Percentiles rank a stretch among this genome's conserved stretches.
Conservation (phyloP, 108 stramenopile genomes). For the Thalassiosira profunda region DNA sequence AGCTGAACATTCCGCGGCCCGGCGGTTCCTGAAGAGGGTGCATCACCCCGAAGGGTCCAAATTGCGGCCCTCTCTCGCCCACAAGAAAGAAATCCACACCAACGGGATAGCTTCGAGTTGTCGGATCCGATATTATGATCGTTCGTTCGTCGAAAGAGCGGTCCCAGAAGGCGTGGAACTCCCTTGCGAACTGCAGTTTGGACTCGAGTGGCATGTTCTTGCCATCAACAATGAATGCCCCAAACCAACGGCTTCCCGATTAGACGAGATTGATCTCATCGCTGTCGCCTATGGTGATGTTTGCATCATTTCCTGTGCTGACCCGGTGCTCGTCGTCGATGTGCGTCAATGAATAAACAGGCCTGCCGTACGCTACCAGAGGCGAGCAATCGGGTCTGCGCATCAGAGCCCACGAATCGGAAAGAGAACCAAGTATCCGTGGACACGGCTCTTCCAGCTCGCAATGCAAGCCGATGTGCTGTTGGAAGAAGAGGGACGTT, state of each 20-base stretch:
- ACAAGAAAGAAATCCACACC: constrained; percentile 23
- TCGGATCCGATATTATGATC: constrained; percentile 17
- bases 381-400: too few relatives aligned
- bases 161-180: constrained; percentile 39
- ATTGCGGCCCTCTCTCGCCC: constrained; percentile 1
- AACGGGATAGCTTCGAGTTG: constrained; percentile 10
- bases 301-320: background rate
- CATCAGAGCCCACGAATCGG: background rate
- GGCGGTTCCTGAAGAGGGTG: constrained; percentile 4
- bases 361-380: background rate
- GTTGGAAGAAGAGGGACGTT: too few relatives aligned
- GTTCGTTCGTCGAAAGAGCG: constrained; percentile 1
- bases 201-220: too few relatives aligned
- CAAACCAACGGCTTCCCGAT: background rate
- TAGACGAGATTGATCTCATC: background rate
- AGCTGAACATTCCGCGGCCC: constrained; percentile 15
- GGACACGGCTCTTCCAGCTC: too few relatives aligned
- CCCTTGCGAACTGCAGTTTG: too few relatives aligned
- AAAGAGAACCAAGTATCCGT: background rate
- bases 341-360: background rate
- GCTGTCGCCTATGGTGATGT: background rate
- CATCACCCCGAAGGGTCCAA: constrained; percentile 20
- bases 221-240: background rate
- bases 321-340: background rate
- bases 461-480: too few relatives aligned